Conservation (phyloP, 1,284 basidiomycete species). For the Sparassis latifolia region DNA sequence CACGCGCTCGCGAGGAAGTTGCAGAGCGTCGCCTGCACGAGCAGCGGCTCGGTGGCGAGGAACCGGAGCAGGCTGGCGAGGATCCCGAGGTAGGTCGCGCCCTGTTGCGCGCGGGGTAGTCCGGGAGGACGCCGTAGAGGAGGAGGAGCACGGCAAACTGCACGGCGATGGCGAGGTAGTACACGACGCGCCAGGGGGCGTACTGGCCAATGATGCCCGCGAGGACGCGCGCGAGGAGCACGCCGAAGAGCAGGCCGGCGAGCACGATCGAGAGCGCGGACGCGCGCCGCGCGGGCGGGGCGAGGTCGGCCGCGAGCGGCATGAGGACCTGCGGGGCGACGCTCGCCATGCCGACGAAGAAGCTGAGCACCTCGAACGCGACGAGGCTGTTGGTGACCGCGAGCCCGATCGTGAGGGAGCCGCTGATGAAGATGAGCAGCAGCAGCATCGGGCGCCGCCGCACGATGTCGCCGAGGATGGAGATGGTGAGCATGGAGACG, state of each 20-base stretch:
- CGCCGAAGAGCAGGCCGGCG: constrained; percentile 42
- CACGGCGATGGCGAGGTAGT: constrained; percentile 39
- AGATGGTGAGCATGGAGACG: constrained; percentile 42
- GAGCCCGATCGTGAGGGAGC: constrained; percentile 38
- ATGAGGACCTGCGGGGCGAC: constrained; percentile 40
- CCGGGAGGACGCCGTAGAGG: constrained; percentile 40
- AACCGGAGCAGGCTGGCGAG: constrained; percentile 41
- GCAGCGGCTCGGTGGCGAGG: constrained; percentile 42
- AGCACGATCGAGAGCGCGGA: constrained; percentile 45
- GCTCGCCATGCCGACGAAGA: constrained; percentile 38
- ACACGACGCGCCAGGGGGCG: constrained; percentile 40
- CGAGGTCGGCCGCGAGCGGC: constrained; percentile 48
- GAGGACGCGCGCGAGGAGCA: constrained; percentile 43
- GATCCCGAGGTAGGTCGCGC: constrained; percentile 38
- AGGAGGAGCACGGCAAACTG: constrained; percentile 30
- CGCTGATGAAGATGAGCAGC: constrained; percentile 31
- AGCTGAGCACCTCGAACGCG: constrained; percentile 40
- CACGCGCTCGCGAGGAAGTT: constrained; percentile 34
- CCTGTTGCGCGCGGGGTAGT: constrained; percentile 42
- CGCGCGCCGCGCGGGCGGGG: constrained; percentile 40
- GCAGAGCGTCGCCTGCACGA: constrained; percentile 41
- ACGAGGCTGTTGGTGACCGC: constrained; percentile 35
- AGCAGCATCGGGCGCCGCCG: constrained; percentile 42
- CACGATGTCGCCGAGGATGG: constrained; percentile 48
- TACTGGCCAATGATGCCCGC: constrained; percentile 42